These are phyloP conservation scores for Magnolia changhungtana DNA, from an alignment of 164 flowering plant genomes.

Conservation along the genomic window DNA sequence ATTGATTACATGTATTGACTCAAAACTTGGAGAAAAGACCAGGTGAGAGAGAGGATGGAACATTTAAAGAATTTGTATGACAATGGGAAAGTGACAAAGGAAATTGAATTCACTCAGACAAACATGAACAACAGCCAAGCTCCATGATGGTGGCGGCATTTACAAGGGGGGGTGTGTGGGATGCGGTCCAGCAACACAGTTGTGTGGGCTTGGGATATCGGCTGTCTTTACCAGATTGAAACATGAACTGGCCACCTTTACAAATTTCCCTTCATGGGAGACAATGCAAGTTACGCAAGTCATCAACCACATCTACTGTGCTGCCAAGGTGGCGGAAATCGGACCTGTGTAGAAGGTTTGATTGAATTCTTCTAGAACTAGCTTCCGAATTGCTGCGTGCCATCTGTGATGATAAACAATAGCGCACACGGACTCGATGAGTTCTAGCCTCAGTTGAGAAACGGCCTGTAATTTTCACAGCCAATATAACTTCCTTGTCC, in stretches of 20 bases:
- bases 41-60: slow-evolving; percentile 4
- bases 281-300: slow-evolving; percentile 39
- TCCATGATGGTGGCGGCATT: slow-evolving; percentile 12
- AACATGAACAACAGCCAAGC: slow-evolving; percentile 1
- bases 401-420: slow-evolving; percentile 50
- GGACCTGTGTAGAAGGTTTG: slow-evolving; percentile 50
- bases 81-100: not conserved
- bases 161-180: slow-evolving; percentile 13
- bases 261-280: slow-evolving; percentile 30
- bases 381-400: slow-evolving; percentile 29
- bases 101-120: slow-evolving; percentile 5
- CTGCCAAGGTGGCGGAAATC: slow-evolving; percentile 41
- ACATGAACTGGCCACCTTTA: not conserved
- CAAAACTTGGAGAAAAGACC: slow-evolving; percentile 10
- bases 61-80: slow-evolving; percentile 1
- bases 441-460: slow-evolving; percentile 39
- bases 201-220: not conserved
- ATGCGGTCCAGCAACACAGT: not conserved
- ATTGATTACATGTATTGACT: slow-evolving; percentile 1
- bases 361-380: slow-evolving; percentile 27
- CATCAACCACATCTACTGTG: slow-evolving; percentile 49
- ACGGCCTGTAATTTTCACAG: slow-evolving; percentile 49
- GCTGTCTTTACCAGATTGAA: not conserved
- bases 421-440: slow-evolving; percentile 56
- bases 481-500: slow-evolving; percentile 70